Evolutionary conservation across 225 moss, liverwort and hornwort species (phyloP).

Genomic region (Thuidium tamariscinum): DNA sequence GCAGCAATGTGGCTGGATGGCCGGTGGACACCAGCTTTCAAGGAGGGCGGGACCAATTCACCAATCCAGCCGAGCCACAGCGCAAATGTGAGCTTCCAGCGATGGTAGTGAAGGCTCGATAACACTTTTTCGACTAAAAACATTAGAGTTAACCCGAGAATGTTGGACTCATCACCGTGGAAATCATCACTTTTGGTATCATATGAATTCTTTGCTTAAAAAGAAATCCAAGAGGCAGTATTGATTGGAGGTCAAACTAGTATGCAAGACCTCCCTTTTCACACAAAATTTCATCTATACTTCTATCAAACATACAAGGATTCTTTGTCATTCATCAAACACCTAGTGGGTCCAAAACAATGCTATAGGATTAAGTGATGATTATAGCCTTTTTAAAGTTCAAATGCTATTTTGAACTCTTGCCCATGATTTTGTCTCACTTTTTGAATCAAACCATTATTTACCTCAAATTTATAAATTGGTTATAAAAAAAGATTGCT

Average conservation of each 20-base stretch:
- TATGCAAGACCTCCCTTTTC: too few relatives aligned
- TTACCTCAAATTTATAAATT: fast-evolving
- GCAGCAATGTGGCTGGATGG: not conserved
- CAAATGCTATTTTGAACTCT: not conserved
- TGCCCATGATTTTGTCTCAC: not conserved
- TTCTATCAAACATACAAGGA: fast-evolving
- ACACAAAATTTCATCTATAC: fast-evolving
- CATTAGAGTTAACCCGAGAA: too few relatives aligned
- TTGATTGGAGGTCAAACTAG: not conserved
- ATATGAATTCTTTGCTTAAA: not conserved
- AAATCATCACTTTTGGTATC: too few relatives aligned
- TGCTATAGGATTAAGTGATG: fast-evolving
- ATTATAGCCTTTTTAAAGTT: not conserved
- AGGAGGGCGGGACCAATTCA: not conserved
- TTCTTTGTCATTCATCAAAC: fast-evolving
- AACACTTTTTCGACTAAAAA: too few relatives aligned
- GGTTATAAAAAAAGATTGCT: not conserved
- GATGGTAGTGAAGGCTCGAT: not conserved
- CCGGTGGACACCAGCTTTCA: not conserved
- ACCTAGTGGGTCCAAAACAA: fast-evolving
- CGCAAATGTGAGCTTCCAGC: too few relatives aligned
- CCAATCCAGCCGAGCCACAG: not conserved
- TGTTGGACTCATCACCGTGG: too few relatives aligned
- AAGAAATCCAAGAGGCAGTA: fast-evolving
- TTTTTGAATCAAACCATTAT: not conserved